Conservation (phyloP, 805 yeast genomes). For the Pichia pseudocactophila region DNA sequence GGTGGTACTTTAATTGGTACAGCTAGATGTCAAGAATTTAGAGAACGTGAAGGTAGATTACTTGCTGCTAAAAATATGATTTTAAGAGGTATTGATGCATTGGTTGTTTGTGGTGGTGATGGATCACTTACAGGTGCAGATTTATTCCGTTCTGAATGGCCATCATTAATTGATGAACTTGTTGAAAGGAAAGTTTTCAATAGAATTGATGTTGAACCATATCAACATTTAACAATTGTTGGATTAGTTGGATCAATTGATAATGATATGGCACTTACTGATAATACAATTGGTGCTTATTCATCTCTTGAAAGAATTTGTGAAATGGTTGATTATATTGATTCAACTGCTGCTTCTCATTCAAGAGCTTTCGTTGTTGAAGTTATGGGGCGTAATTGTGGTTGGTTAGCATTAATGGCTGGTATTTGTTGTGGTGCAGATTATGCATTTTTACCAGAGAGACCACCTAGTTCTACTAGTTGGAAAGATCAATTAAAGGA, state of each 20-base stretch:
- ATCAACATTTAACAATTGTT: conserved; percentile 71
- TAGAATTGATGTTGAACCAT: conserved; percentile 46
- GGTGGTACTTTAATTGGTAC: conserved; percentile 98
- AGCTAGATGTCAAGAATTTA: conserved; percentile 82
- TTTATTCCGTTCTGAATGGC: conserved; percentile 91
- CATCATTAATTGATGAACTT: conserved; percentile 70
- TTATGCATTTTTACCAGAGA: conserved; percentile 88
- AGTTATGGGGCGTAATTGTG: conserved; percentile 99
- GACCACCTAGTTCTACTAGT: conserved; percentile 62
- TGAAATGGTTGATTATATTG: conserved; percentile 91
- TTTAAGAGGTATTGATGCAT: conserved; percentile 82
- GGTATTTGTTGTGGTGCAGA: conserved; percentile 97
- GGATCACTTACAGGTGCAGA: conserved; percentile 98
- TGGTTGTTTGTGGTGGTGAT: conserved; percentile 97
- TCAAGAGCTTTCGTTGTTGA: conserved; percentile 96
- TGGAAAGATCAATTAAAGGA: conserved; percentile 79
- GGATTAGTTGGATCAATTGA: conserved; percentile 97
- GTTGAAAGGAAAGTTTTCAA: conserved; percentile 47
- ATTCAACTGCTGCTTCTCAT: conserved; percentile 95
- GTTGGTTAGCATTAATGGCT: conserved; percentile 97
- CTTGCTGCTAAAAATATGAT: conserved; percentile 79
- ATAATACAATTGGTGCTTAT: conserved; percentile 93
- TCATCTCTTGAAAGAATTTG: conserved; percentile 90
- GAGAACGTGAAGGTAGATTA: conserved; percentile 78
- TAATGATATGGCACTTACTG: conserved; percentile 96